A percentile compares a stretch with the other conserved stretches of the same genome.
Evolutionary conservation across 2,329 filamentous ascomycete genomes (phyloP).

Genomic region (Aspergillus sp.): DNA sequence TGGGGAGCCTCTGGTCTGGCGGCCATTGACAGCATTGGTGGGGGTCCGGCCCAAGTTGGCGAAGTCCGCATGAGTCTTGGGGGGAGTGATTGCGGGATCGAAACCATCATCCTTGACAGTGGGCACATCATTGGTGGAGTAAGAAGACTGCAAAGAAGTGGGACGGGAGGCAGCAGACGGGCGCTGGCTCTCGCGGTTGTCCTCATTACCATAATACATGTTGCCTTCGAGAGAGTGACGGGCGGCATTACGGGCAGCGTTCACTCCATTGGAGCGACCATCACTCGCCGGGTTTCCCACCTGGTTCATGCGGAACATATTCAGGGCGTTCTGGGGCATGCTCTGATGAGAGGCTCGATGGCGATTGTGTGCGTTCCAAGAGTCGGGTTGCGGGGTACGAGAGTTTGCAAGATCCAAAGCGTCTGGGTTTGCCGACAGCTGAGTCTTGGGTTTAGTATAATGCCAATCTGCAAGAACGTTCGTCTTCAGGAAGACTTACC

Average conservation of each 20-base stretch:
- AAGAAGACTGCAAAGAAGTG: constrained; percentile 63
- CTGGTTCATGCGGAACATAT: constrained; percentile 33
- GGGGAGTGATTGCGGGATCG: constrained; percentile 35
- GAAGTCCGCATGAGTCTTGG: constrained; percentile 59
- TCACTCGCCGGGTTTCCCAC: constrained; percentile 25
- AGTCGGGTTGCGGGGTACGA: constrained; percentile 57
- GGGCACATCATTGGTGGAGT: constrained; percentile 80
- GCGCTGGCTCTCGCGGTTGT: constrained; percentile 16
- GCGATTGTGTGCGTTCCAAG: constrained; percentile 58
- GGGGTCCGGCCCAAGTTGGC: constrained; percentile 74
- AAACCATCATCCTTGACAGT: constrained; percentile 65
- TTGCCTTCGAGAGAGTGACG: constrained; percentile 41
- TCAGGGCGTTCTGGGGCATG: constrained; percentile 48
- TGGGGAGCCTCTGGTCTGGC: constrained; percentile 43
- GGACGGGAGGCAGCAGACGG: constrained; percentile 32
- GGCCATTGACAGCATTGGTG: constrained; percentile 54
- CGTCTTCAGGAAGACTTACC: constrained; percentile 35
- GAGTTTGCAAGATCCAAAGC: constrained; percentile 71
- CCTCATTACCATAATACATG: constrained; percentile 25
- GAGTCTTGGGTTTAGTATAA: constrained; percentile 37
- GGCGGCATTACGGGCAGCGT: constrained; percentile 30
- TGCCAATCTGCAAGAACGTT: not conserved
- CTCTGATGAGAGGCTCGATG: constrained; percentile 58
- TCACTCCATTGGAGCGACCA: constrained; percentile 14
- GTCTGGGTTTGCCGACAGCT: constrained; percentile 74